Percentiles rank a stretch among this genome's conserved stretches.
phyloP scores from a whole-genome alignment of 441 rosid genomes.

The Geranium incanum region DNA sequence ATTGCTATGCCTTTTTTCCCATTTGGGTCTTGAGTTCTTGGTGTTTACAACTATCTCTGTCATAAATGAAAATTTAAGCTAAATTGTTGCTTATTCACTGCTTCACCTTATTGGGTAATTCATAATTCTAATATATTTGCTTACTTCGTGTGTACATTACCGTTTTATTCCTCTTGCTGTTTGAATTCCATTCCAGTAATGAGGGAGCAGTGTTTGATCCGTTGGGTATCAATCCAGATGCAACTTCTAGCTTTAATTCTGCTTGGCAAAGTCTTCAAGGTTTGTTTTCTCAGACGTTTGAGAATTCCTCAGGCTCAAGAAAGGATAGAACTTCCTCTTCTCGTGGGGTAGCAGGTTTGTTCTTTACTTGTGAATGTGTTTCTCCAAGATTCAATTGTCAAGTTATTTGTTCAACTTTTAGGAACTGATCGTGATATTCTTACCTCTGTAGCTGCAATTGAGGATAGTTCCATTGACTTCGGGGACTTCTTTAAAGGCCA shows the following conservation, averaged over 20 bases:
- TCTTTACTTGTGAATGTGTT: constrained; percentile 16
- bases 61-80: neutral
- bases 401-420: constrained; percentile 13
- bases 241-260: constrained; percentile 34
- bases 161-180: constrained; percentile 28
- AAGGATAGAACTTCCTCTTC: constrained; percentile 56
- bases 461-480: constrained; percentile 93
- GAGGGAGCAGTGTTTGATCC: constrained; percentile 68
- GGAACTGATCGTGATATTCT: constrained; percentile 26
- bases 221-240: constrained; percentile 62
- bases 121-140: constrained; percentile 13
- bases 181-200: constrained; percentile 41
- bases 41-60: constrained; percentile 1
- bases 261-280: constrained; percentile 53
- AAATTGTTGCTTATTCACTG: constrained; percentile 7
- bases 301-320: constrained; percentile 54
- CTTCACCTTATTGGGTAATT: constrained; percentile 8
- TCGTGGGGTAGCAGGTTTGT: constrained; percentile 78
- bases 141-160: constrained; percentile 18
- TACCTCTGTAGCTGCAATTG: constrained; percentile 76
- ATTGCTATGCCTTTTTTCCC: neutral
- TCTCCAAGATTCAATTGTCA: constrained; percentile 4
- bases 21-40: neutral
- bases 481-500: constrained; percentile 96
- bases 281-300: constrained; percentile 44